These are phyloP conservation scores for Talaromyces nanjingensis DNA, from an alignment of 495 filamentous ascomycete species.

Conservation along the genomic window DNA sequence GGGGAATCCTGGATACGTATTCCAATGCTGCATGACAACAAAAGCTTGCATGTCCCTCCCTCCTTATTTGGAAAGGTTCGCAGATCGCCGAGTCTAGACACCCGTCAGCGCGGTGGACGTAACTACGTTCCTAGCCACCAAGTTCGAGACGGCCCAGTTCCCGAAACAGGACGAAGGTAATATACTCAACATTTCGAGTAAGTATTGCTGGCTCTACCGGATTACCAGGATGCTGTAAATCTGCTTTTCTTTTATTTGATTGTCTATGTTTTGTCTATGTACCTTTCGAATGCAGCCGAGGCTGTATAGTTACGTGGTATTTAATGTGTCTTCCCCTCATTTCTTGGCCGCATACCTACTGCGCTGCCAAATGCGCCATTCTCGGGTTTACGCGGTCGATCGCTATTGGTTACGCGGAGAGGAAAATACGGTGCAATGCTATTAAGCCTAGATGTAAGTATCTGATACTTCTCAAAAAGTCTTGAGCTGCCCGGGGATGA, in stretches of 20 bases:
- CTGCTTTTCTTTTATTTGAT: background rate
- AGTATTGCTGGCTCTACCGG: background rate
- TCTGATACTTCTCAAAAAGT: background rate
- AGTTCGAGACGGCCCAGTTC: background rate
- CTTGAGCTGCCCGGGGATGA: background rate
- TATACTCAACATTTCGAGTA: background rate
- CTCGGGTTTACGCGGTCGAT: background rate
- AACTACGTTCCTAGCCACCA: background rate
- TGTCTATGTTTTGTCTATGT: background rate
- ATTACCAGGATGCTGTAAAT: background rate
- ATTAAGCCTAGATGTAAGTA: conserved; percentile 4
- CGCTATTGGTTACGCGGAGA: background rate
- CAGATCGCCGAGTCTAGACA: background rate
- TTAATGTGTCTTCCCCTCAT: background rate
- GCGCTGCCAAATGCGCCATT: background rate
- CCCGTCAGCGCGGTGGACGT: background rate
- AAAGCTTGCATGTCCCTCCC: background rate
- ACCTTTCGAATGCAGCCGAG: background rate
- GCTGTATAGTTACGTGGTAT: background rate
- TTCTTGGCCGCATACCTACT: conserved; percentile 1
- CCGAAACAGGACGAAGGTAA: background rate
- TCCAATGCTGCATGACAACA: background rate
- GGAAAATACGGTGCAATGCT: background rate
- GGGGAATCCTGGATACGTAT: background rate
- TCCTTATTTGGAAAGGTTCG: too few relatives aligned